Evolutionary conservation across 306 rosid genomes (phyloP), one percentile per base, ranked within the genome.

Genomic region (Medicago truncatula): DNA sequence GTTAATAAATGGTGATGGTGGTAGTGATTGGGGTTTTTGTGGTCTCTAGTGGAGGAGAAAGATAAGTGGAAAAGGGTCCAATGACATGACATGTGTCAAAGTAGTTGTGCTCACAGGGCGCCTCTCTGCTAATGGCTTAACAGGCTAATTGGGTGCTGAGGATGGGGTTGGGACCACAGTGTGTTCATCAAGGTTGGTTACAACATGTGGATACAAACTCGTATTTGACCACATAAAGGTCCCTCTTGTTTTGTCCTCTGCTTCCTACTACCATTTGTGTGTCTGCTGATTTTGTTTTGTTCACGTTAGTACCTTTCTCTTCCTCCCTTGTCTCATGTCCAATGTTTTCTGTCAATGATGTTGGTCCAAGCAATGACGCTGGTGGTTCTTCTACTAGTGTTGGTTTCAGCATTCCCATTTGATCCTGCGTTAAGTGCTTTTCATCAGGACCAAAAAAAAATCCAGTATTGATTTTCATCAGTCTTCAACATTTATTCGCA

Each of bases 121-220:
- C 59, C 78, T 87, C 83, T 87, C 90, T 36, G 97, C 97, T 8
- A 83, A 77, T 71, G 99, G 97, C 77, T 88, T 92, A 10, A 90
- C 83, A 39, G 89, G 93, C 34, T 93, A 83, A 53, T 15, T 61
- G 21, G 77, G 65, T 57, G 83, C 73, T 66, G 98, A 85, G 5
- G 93, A 75, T 53, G 97, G 96, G 16, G 88, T 90, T 60, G 77
- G 89, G 87, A 86, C 81, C 83, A 75, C 81, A 73, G 73, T 4
- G 1, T 67, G 80, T 46, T 83, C 86, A 44, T 76, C 86, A 28
- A 36, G 73, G 70, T 77, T 84, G 63, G 70, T 74, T 78, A 67
- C 53, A 78, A 59, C 65, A 36, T 73, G 81, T 18, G 90, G 81
- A 13, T 86, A 80, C 71, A 79, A 2, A 12, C 40, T 67, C 83